Evolutionary conservation across 768 basidiomycete species (phyloP).

Genomic region (Kwoniella bestiolae): DNA sequence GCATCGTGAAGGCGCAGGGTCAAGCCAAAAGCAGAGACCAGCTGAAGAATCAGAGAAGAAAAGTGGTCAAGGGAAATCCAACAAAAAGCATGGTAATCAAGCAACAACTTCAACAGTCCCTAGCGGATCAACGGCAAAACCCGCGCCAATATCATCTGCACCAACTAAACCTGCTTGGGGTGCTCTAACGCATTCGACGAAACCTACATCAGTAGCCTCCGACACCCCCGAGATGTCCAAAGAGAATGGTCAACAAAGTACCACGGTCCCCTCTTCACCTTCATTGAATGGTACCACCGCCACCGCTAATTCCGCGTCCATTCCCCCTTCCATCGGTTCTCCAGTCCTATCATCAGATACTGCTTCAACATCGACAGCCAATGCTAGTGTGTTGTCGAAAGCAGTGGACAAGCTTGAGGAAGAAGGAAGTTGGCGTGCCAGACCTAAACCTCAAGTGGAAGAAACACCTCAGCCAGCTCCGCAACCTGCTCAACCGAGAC

Average conservation of each 20-base stretch:
- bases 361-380: conserved; percentile 22
- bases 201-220: background rate
- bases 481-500: conserved; percentile 3
- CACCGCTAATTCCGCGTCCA: conserved; percentile 20
- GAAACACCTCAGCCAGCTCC: conserved; percentile 3
- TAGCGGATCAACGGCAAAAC: background rate
- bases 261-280: conserved; percentile 30
- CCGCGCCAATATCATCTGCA: conserved; percentile 1
- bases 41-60: conserved; percentile 20
- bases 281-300: conserved; percentile 32
- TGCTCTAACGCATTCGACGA: conserved; percentile 10
- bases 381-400: conserved; percentile 22
- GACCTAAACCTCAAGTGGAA: conserved; percentile 9
- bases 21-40: conserved; percentile 9
- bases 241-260: background rate
- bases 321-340: conserved; percentile 14
- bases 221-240: background rate
- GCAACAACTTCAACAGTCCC: conserved; percentile 4
- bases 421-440: conserved; percentile 36
- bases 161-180: conserved; percentile 29
- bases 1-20: conserved; percentile 8
- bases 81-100: conserved; percentile 21
- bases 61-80: conserved; percentile 16
- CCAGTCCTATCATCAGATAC: conserved; percentile 22
- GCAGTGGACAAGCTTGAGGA: conserved; percentile 23